Conservation (phyloP, 345 rosid genomes). For the Combretum micranthum region DNA sequence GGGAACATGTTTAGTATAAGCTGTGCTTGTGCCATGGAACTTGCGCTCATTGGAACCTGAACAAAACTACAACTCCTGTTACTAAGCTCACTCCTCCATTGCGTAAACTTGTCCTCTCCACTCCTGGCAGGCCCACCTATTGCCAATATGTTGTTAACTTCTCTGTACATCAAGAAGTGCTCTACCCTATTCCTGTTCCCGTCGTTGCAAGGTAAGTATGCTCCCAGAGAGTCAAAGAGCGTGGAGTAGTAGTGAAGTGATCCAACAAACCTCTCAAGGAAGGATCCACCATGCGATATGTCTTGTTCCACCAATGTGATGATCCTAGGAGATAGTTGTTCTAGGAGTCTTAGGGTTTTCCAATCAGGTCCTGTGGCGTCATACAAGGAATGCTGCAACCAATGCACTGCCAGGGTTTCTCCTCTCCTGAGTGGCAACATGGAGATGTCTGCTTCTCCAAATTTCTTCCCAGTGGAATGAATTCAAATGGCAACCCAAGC, state of each 20-base stretch:
- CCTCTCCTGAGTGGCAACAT: conserved; percentile 26
- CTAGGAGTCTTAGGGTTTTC: conserved; percentile 42
- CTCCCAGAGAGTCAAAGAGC: conserved; percentile 55
- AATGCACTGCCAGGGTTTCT: conserved; percentile 55
- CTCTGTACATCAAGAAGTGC: conserved; percentile 40
- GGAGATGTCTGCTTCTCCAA: conserved; percentile 38
- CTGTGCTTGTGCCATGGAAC: conserved; percentile 69
- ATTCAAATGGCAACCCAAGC: conserved; percentile 52
- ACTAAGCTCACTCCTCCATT: conserved; percentile 45
- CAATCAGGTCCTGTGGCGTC: conserved; percentile 57
- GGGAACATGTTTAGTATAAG: conserved; percentile 60
- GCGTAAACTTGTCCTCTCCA: conserved; percentile 54
- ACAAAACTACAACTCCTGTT: conserved; percentile 20
- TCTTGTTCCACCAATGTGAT: conserved; percentile 64
- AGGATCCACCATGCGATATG: conserved; percentile 40
- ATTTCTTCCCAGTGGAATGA: conserved; percentile 58
- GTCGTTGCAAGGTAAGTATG: conserved; percentile 31
- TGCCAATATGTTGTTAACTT: conserved; percentile 58
- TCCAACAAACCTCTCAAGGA: conserved; percentile 59
- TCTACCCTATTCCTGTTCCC: conserved; percentile 35
- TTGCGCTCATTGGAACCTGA: conserved; percentile 51
- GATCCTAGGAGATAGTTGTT: conserved; percentile 35
- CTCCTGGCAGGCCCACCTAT: conserved; percentile 63
- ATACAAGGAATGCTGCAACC: conserved; percentile 60
- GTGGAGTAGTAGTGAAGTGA: conserved; percentile 60